Conservation (phyloP, 306 rosid species). For the Quercus engelmannii region DNA sequence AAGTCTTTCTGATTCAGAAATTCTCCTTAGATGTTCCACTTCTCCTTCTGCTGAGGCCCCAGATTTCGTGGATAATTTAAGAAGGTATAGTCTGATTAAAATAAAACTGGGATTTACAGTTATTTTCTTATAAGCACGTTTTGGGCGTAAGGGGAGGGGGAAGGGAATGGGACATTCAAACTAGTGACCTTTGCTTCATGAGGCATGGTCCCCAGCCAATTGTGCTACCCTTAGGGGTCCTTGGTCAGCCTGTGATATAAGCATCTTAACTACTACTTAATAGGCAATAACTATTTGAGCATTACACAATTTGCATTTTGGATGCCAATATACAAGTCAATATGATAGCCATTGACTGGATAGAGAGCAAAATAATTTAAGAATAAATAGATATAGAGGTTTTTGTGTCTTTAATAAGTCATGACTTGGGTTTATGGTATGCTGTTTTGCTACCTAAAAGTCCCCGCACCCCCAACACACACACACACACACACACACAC, state of each 20-base stretch:
- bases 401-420: neutral
- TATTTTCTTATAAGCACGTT: neutral
- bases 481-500: too few relatives aligned
- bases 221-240: neutral
- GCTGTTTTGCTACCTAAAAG: too few relatives aligned
- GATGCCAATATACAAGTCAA: neutral
- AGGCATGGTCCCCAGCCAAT: too few relatives aligned
- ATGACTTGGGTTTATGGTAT: neutral
- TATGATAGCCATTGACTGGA: neutral
- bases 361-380: neutral
- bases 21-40: constrained; percentile 71
- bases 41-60: constrained; percentile 85
- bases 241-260: neutral
- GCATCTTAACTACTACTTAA: neutral
- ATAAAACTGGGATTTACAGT: neutral
- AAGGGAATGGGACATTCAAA: too few relatives aligned
- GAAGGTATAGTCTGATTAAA: constrained; percentile 47
- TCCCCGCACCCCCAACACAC: too few relatives aligned
- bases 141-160: too few relatives aligned
- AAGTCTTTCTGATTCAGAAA: constrained; percentile 57
- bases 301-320: neutral
- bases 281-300: neutral
- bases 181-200: too few relatives aligned
- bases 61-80: constrained; percentile 59
- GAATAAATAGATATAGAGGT: neutral